These are phyloP conservation scores for Marchantia paleacea DNA, from an alignment of 225 moss, liverwort and hornwort species.

Conservation along the genomic window DNA sequence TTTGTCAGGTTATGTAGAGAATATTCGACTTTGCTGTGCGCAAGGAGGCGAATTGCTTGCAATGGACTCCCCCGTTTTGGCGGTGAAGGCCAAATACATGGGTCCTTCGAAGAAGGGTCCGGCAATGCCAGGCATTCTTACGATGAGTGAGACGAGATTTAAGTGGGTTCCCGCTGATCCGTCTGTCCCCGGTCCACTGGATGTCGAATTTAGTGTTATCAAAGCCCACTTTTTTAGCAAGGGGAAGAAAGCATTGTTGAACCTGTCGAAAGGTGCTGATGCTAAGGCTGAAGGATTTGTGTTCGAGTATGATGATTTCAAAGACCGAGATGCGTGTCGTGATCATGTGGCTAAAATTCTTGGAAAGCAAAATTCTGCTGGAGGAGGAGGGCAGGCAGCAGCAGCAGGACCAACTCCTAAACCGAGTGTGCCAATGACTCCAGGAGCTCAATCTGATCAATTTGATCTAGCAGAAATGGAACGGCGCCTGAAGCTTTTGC, in stretches of 20 bases:
- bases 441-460: slow-evolving; percentile 65
- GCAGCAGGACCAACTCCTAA: slow-evolving; percentile 7
- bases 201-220: slow-evolving; percentile 60
- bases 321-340: slow-evolving; percentile 68
- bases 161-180: slow-evolving; percentile 78
- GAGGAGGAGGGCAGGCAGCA: slow-evolving; percentile 1
- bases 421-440: slow-evolving; percentile 1
- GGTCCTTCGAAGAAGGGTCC: slow-evolving; percentile 59
- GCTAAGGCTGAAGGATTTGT: slow-evolving; percentile 57
- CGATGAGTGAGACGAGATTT: slow-evolving; percentile 63
- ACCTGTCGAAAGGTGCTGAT: slow-evolving; percentile 68
- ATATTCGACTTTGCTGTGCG: not conserved
- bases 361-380: slow-evolving; percentile 36
- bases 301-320: slow-evolving; percentile 77
- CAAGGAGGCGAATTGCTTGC: not conserved
- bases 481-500: slow-evolving; percentile 77
- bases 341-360: slow-evolving; percentile 68
- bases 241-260: slow-evolving; percentile 72
- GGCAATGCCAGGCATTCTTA: slow-evolving; percentile 62
- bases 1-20: not conserved
- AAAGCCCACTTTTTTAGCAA: slow-evolving; percentile 77
- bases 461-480: slow-evolving; percentile 69
- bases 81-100: slow-evolving; percentile 73
- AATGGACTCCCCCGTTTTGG: slow-evolving; percentile 69
- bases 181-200: slow-evolving; percentile 35